A percentile compares a stretch with the other conserved stretches of the same genome.
Evolutionary conservation across 176 grass and related monocot genomes (phyloP).

Genomic region (Musa acuminata): DNA sequence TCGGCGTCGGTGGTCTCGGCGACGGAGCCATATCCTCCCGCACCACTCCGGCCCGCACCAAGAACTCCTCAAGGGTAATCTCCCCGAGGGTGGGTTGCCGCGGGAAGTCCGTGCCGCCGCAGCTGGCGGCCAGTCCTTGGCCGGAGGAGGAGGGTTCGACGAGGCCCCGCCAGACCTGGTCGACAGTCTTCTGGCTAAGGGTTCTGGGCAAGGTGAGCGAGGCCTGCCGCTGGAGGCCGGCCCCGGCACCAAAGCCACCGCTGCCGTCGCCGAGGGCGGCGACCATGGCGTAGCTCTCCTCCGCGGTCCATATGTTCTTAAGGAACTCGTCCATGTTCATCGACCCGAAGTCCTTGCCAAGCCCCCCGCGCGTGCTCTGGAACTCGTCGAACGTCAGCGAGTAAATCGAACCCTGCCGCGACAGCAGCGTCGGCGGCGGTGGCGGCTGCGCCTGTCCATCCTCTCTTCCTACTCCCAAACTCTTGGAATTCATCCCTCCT

Average conservation of each 20-base stretch:
- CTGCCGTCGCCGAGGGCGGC: no score
- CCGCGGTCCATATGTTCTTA: constrained; percentile 70
- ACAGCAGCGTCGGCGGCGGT: constrained; percentile 37
- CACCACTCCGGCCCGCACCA: neutral
- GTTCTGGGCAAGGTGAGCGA: neutral
- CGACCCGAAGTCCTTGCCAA: constrained; percentile 62
- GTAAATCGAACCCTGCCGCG: constrained; percentile 66
- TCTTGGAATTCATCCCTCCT: constrained; percentile 43
- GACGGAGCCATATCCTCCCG: neutral
- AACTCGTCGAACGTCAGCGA: constrained; percentile 80
- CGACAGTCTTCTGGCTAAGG: neutral
- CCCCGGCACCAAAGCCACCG: no score
- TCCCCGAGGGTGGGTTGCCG: neutral
- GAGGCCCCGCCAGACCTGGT: neutral
- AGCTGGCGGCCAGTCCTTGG: neutral
- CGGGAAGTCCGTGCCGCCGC: neutral
- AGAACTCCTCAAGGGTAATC: neutral
- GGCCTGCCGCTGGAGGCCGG: neutral
- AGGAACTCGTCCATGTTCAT: constrained; percentile 97
- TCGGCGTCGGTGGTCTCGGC: neutral
- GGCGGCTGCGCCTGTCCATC: constrained; percentile 30
- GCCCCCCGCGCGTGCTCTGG: constrained; percentile 48
- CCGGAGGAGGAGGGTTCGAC: neutral
- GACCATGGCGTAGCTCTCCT: constrained; percentile 29
- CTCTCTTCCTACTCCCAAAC: constrained; percentile 12